Percentiles rank a stretch among this genome's conserved stretches.
Conservation (phyloP, 441 rosid genomes). For the Brassica hybrid region DNA sequence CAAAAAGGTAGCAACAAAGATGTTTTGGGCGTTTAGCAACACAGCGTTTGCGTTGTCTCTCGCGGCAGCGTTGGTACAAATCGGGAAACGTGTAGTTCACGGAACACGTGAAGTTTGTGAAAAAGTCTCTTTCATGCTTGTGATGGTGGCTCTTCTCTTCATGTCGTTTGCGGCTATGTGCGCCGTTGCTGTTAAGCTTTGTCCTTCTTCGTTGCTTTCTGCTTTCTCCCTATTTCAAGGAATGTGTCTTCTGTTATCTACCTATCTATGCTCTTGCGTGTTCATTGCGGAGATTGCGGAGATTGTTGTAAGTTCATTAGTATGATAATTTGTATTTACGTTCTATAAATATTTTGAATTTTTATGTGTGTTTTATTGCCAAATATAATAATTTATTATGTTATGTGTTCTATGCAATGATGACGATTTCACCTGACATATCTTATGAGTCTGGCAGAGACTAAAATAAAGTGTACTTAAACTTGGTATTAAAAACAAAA, state of each 20-base stretch:
- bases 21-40: background rate
- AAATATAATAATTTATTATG: too few species aligned
- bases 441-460: too few species aligned
- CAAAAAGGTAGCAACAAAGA: background rate
- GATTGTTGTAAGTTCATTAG: background rate
- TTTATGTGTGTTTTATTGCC: background rate
- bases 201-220: background rate
- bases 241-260: background rate
- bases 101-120: background rate
- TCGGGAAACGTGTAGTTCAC: background rate
- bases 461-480: too few species aligned
- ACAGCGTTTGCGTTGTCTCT: background rate
- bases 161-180: background rate
- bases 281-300: background rate
- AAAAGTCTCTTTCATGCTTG: background rate
- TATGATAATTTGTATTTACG: background rate
- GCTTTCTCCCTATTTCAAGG: background rate
- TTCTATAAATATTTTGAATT: background rate
- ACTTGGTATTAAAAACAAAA: too few species aligned
- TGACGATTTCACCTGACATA: too few species aligned
- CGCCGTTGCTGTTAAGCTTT: background rate
- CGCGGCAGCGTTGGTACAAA: background rate
- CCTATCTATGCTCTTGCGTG: background rate
- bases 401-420: too few species aligned
- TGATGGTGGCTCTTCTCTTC: background rate